phyloP scores from a whole-genome alignment of 768 basidiomycete genomes.

The Pisolithus marmoratus region DNA sequence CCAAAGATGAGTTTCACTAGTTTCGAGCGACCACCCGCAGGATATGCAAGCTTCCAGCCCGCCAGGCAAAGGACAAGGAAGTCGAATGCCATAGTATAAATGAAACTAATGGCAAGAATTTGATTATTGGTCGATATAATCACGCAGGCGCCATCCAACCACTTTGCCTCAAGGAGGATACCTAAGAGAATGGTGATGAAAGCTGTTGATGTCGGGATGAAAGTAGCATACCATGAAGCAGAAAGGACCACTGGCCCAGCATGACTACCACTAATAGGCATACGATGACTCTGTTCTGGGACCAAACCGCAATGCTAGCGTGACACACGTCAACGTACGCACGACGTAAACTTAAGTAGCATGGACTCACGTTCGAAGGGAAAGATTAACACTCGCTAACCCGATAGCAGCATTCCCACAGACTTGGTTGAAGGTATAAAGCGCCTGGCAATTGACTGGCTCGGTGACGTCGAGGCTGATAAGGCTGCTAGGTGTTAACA shows the following conservation, averaged over 20 bases:
- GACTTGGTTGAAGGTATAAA: slow-evolving; percentile 65
- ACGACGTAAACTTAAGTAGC: not conserved
- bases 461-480: slow-evolving; percentile 54
- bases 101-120: slow-evolving; percentile 60
- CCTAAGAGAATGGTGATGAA: slow-evolving; percentile 29
- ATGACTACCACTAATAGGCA: slow-evolving; percentile 49
- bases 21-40: slow-evolving; percentile 42
- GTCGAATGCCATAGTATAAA: slow-evolving; percentile 73
- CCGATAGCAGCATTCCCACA: slow-evolving; percentile 65
- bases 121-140: slow-evolving; percentile 56
- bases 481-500: slow-evolving; percentile 32
- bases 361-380: slow-evolving; percentile 53
- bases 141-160: slow-evolving; percentile 46
- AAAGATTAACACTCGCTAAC: slow-evolving; percentile 66
- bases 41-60: slow-evolving; percentile 51
- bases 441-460: slow-evolving; percentile 57
- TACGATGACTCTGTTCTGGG: slow-evolving; percentile 48
- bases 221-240: slow-evolving; percentile 50
- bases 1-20: slow-evolving; percentile 62
- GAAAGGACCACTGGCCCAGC: slow-evolving; percentile 66
- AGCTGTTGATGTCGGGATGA: not conserved
- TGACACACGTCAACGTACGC: not conserved
- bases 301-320: slow-evolving; percentile 66
- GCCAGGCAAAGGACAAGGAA: slow-evolving; percentile 56
- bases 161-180: slow-evolving; percentile 53